Evolutionary conservation across 768 basidiomycete species (phyloP).

Genomic region (Cystofilobasidium macerans): DNA sequence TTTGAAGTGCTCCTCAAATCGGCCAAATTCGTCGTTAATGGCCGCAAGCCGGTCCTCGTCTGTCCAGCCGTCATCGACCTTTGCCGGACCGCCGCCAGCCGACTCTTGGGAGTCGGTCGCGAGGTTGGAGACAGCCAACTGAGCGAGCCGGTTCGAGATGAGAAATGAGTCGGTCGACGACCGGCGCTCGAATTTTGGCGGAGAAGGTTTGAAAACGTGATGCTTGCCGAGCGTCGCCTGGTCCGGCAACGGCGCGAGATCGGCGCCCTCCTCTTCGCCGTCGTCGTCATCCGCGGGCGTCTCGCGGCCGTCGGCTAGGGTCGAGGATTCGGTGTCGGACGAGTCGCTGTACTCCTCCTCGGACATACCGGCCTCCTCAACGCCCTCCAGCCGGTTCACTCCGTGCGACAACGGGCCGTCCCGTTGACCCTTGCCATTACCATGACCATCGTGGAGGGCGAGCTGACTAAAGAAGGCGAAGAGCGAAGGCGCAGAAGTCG

Average conservation of each 20-base stretch:
- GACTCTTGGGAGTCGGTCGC: neutral
- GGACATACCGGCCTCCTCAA: neutral
- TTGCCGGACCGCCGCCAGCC: too few relatives aligned
- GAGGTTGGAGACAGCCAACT: conserved; percentile 23
- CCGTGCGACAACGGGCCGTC: neutral
- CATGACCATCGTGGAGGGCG: neutral
- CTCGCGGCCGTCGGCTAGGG: neutral
- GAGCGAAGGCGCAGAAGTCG: neutral
- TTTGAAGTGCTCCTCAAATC: conserved; percentile 33
- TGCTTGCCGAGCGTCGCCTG: conserved; percentile 11
- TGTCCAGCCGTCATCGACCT: conserved; percentile 34
- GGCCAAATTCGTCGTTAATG: conserved; percentile 51
- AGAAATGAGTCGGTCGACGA: conserved; percentile 5
- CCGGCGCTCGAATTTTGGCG: neutral
- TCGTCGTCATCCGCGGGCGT: neutral
- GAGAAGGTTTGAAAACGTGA: conserved; percentile 12
- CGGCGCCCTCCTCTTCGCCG: conserved; percentile 1
- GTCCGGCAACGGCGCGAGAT: conserved; percentile 10
- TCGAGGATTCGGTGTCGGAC: neutral
- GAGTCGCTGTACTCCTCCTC: conserved; percentile 1
- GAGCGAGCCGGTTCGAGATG: conserved; percentile 23
- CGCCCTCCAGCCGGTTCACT: neutral
- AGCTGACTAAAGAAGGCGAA: conserved; percentile 4
- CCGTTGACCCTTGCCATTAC: neutral
- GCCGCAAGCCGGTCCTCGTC: conserved; percentile 46